Conservation (phyloP, 345 rosid genomes). For the Microthlaspi erraticum region DNA sequence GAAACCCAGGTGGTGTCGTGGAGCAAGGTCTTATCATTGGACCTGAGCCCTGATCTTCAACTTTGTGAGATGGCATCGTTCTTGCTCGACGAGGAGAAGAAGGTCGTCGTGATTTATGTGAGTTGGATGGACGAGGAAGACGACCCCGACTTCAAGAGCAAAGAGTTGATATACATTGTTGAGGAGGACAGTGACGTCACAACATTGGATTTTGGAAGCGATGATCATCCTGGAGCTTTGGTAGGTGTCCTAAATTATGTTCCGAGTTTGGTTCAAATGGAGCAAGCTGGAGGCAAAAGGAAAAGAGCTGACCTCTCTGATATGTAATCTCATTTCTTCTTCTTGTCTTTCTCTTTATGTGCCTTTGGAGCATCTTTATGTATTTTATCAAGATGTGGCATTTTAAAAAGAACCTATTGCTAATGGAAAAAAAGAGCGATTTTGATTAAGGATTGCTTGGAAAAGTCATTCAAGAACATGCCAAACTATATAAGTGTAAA, state of each 20-base stretch:
- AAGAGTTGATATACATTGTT: background rate
- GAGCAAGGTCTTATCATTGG: no score
- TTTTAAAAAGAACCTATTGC: no score
- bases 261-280: constrained; percentile 1
- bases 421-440: background rate
- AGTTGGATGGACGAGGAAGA: background rate
- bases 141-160: background rate
- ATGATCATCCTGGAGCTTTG: no score
- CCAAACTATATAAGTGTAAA: background rate
- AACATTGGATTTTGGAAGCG: background rate
- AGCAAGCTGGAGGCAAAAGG: background rate
- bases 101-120: background rate
- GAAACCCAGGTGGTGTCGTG: no score
- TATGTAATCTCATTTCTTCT: no score
- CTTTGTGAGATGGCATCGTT: no score
- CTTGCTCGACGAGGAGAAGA: no score
- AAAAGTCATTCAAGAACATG: constrained; percentile 1
- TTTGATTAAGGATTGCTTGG: background rate
- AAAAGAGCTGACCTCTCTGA: background rate
- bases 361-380: no score
- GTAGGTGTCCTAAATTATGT: constrained; percentile 1
- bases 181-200: background rate
- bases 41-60: no score
- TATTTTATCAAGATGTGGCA: no score
- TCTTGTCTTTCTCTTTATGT: no score